phyloP scores from a whole-genome alignment of 2,329 filamentous ascomycete species.

The Graphium sp. region DNA sequence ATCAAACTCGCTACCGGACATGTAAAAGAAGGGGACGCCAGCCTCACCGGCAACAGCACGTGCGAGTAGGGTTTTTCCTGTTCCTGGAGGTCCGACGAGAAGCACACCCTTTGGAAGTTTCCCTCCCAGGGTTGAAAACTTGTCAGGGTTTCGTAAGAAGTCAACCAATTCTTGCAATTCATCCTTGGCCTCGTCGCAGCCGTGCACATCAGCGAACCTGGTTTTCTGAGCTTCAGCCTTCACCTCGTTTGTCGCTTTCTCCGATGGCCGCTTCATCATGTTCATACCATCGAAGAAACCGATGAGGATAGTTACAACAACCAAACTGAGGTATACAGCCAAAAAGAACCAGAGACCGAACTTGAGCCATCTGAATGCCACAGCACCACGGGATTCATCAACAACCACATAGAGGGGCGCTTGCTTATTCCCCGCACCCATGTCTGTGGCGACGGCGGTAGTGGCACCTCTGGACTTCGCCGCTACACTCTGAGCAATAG shows the following conservation, averaged over 20 bases:
- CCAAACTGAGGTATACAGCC: conserved; percentile 61
- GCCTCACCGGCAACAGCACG: conserved; percentile 93
- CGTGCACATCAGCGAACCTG: conserved; percentile 85
- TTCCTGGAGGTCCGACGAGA: conserved; percentile 87
- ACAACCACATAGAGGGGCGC: conserved; percentile 91
- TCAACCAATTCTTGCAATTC: conserved; percentile 95
- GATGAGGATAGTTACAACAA: conserved; percentile 65
- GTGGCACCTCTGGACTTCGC: conserved; percentile 53
- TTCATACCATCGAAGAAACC: conserved; percentile 48
- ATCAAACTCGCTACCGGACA: conserved; percentile 98
- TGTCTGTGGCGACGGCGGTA: conserved; percentile 32
- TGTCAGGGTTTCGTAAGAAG: conserved; percentile 83
- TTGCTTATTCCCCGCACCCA: conserved; percentile 55
- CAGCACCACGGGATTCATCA: conserved; percentile 67
- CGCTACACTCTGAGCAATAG: conserved; percentile 67
- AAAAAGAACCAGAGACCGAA: conserved; percentile 68
- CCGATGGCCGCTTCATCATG: conserved; percentile 61
- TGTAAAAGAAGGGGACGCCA: conserved; percentile 98
- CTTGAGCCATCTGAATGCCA: conserved; percentile 82
- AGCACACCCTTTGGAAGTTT: conserved; percentile 95
- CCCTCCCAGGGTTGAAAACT: conserved; percentile 84
- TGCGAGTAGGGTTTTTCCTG: conserved; percentile 90
- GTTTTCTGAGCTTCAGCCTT: conserved; percentile 87
- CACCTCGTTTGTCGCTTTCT: conserved; percentile 62
- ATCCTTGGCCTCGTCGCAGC: conserved; percentile 95